Percentiles rank a stretch among this genome's conserved stretches.
These are phyloP conservation scores for Xylariaceae sp. DNA, from an alignment of 2,329 filamentous ascomycete species.

Conservation along the genomic window DNA sequence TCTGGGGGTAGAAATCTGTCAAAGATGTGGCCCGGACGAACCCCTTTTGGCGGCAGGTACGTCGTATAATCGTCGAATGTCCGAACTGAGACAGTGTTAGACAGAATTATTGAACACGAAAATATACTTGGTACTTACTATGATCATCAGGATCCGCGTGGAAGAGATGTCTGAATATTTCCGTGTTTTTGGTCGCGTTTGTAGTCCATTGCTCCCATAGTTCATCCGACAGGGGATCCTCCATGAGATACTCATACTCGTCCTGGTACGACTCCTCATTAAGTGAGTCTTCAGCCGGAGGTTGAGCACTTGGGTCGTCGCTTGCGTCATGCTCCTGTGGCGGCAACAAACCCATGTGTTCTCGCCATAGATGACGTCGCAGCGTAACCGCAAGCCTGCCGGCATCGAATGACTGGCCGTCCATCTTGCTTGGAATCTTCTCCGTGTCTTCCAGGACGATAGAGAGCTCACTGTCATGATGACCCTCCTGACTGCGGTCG, in stretches of 20 bases:
- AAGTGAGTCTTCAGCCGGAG: slow-evolving; percentile 59
- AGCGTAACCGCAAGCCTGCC: slow-evolving; percentile 79
- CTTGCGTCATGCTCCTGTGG: slow-evolving; percentile 65
- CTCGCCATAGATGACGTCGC: slow-evolving; percentile 78
- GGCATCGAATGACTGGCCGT: slow-evolving; percentile 69
- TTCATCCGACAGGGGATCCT: slow-evolving; percentile 63
- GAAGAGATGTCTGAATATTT: slow-evolving; percentile 72
- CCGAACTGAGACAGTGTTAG: slow-evolving; percentile 53
- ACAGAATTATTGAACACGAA: neutral
- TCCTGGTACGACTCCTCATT: slow-evolving; percentile 60
- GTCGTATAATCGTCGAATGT: slow-evolving; percentile 85
- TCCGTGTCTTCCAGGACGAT: slow-evolving; percentile 85
- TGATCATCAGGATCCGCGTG: slow-evolving; percentile 85
- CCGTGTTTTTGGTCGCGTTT: slow-evolving; percentile 65
- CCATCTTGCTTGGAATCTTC: slow-evolving; percentile 66
- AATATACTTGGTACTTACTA: slow-evolving; percentile 43
- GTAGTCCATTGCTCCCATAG: slow-evolving; percentile 65
- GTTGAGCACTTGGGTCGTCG: slow-evolving; percentile 67
- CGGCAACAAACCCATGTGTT: slow-evolving; percentile 78
- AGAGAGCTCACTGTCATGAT: slow-evolving; percentile 85
- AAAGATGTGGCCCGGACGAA: slow-evolving; percentile 82
- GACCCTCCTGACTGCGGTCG: slow-evolving; percentile 79
- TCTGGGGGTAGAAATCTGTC: slow-evolving; percentile 69
- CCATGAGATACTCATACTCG: slow-evolving; percentile 59
- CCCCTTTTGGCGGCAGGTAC: slow-evolving; percentile 64